Percentiles rank a stretch among this genome's conserved stretches.
Conservation (phyloP, 2,329 filamentous ascomycete genomes). For the Emericellopsis cladophorae region DNA sequence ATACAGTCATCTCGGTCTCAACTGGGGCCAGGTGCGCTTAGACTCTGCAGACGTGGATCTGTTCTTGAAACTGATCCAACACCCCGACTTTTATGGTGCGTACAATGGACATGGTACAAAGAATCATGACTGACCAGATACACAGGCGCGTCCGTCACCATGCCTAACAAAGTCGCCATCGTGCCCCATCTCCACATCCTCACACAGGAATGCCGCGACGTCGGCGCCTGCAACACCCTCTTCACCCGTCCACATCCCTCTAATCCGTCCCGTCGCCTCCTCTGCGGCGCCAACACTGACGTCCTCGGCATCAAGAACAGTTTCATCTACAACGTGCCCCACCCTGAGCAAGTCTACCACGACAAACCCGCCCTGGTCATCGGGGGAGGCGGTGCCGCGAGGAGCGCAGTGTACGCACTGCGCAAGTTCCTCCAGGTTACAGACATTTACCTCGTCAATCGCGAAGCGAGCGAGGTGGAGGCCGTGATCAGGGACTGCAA, state of each 20-base stretch:
- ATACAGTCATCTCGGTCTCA: conserved; percentile 34
- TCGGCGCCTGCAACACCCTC: conserved; percentile 72
- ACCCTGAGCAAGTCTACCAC: conserved; percentile 34
- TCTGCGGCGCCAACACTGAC: conserved; percentile 71
- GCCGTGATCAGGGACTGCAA: conserved; percentile 53
- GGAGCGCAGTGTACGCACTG: conserved; percentile 65
- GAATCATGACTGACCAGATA: not conserved
- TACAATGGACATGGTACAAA: not conserved
- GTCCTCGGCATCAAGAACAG: conserved; percentile 66
- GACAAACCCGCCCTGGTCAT: conserved; percentile 58
- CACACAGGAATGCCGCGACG: conserved; percentile 57
- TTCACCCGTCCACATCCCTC: conserved; percentile 39
- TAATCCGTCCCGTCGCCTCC: conserved; percentile 30
- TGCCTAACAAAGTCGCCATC: conserved; percentile 75
- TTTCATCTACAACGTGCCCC: conserved; percentile 43
- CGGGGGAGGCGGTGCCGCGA: conserved; percentile 67
- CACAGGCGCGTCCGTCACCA: conserved; percentile 59
- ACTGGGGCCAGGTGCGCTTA: conserved; percentile 38
- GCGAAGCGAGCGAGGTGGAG: conserved; percentile 54
- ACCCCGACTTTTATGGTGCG: conserved; percentile 50
- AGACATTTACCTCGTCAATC: conserved; percentile 66
- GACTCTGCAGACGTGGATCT: conserved; percentile 35
- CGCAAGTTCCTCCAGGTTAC: conserved; percentile 55
- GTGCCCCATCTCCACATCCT: conserved; percentile 61
- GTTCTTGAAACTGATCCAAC: conserved; percentile 37